Evolutionary conservation across 805 yeast species (phyloP), one percentile per base, ranked within the genome.

Genomic region (Candida stauntonica): DNA sequence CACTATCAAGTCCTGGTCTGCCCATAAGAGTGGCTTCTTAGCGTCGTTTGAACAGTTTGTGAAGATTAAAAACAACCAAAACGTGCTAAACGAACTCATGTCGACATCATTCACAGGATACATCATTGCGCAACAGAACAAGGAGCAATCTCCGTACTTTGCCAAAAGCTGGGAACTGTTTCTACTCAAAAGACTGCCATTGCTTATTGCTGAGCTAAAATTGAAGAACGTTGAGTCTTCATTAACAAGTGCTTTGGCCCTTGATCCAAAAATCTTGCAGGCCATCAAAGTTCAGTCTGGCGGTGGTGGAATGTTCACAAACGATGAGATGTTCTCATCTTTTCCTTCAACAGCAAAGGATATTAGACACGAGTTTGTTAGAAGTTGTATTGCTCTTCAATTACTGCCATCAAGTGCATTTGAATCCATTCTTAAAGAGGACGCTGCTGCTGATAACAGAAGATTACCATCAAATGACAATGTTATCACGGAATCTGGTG

Each of bases 271-370:
- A 19, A 51, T 61, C 5, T 59, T 62, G 6, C 60, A 57, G 31
- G 36, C 50, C 1, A 41, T 60, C 23, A 59, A 56, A 37, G 32
- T 40, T 0, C 38, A 33, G 7, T 40, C 43, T 3, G 46, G 50
- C 9, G 45, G 39, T 17, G 36, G 52, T 17, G 36, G 52, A 34
- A 39, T 52, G 3, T 33, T 39, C 15, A 28, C 26, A 12, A 37
- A 31, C 18, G 79, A 73, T 39, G 76, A 73, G 38, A 62, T 74
- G 59, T 74, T 75, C 45, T 64, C 73, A n/a, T 67, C 74, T 13
- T 69, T 67, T 42, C 71, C 77, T 2, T 57, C 73, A 2, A 63
- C 71, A 2, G 64, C 67, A 7, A 54, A 60, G 11, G 79, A 73
- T 49, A 61, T 73, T 4, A 63, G 81, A 29, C 75, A 70, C 44